Evolutionary conservation across 306 rosid genomes (phyloP), one percentile per base, ranked within the genome.

Genomic region (Betula pendula): DNA sequence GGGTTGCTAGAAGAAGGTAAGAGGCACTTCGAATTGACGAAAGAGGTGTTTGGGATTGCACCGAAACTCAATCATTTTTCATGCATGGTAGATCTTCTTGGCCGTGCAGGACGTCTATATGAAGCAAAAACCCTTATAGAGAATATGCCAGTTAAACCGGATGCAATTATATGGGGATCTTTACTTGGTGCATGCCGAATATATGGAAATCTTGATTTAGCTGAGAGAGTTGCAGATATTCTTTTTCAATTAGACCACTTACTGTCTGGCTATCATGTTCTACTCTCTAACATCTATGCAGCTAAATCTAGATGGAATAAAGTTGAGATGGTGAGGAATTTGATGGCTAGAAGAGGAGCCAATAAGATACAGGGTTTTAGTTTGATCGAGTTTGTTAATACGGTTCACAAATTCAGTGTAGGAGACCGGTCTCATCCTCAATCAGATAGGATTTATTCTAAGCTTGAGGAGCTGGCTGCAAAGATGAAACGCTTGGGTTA

Each of bases 1-100:
- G 81, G 81, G 6, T 38, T 79, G 13, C 8, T 83, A 5, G 69
- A 71, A 55, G 81, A 83, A 17, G 79, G 84, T 9, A 40, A 27
- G 27, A 75, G 27, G 25, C 67, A 22, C 50, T 79, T 83, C 22
- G 43, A 71, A 22, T 25, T 44, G 6, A 76, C 75, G 78, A 56
- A 52, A 27, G 40, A 40, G 16, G 75, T 55, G 6, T 53, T 52
- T 31, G 60, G 71, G 33, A 48, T 79, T 66, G 45, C 44, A 15
- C 72, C 75, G 0, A 58, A 45, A 6, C 76, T 79, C 59, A 77
- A 44, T 38, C 71, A 83, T 60, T 83, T 66, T 42, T 66, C 75
- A 2, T 83, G 83, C 60, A 65, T 75, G 75, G 83, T 75, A 0
- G 81, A 75, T 69, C 73, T 83, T 55, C 76, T 71, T 16, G 60